These are phyloP conservation scores for Phoma sp. DNA, from an alignment of 2,329 filamentous ascomycete species.

Conservation along the genomic window DNA sequence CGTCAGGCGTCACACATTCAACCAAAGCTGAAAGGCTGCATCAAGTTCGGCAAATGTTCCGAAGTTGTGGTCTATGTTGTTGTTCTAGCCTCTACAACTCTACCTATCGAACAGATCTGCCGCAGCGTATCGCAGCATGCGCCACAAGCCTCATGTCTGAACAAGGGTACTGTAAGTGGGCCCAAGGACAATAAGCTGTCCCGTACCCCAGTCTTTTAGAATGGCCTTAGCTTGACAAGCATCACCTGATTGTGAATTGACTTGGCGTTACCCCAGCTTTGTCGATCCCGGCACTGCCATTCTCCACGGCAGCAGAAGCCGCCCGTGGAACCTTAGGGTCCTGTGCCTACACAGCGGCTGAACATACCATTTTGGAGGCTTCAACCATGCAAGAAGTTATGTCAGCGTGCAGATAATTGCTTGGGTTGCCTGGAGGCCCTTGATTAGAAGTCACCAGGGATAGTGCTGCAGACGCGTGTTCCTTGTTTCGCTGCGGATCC, in stretches of 20 bases:
- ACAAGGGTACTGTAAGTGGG: background rate
- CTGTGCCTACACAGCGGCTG: background rate
- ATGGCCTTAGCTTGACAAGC: background rate
- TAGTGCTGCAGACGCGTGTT: background rate
- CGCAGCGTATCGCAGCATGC: background rate
- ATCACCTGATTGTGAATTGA: constrained; percentile 7
- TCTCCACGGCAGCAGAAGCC: background rate
- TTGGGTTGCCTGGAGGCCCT: background rate
- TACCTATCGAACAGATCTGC: background rate
- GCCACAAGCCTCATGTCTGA: background rate
- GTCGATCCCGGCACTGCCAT: background rate
- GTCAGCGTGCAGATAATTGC: background rate
- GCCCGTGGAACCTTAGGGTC: background rate
- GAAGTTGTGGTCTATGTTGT: background rate
- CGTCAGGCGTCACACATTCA: too few species aligned
- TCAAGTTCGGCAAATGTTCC: background rate
- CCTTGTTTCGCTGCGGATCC: background rate
- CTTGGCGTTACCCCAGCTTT: constrained; percentile 10
- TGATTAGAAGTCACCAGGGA: background rate
- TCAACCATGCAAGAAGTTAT: background rate
- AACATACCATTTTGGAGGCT: background rate
- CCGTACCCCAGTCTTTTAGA: background rate
- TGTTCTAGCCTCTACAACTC: background rate
- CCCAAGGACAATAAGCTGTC: background rate
- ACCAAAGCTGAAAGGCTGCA: too few species aligned